Evolutionary conservation across 768 basidiomycete species (phyloP).

Genomic region (Tricholoma bakamatsutake): DNA sequence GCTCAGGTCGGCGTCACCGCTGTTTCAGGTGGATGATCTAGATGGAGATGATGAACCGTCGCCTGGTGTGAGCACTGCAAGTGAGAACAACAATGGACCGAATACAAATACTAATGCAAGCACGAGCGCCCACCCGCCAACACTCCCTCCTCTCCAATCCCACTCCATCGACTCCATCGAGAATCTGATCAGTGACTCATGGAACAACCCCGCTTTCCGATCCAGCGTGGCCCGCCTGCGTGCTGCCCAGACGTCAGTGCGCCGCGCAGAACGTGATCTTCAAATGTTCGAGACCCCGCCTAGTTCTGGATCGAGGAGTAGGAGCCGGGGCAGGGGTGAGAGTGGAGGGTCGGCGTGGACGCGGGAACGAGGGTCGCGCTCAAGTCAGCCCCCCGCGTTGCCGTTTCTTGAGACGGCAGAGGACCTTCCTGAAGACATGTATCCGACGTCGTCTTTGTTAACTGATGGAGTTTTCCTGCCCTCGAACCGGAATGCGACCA

Average conservation of each 20-base stretch:
- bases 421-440: not conserved
- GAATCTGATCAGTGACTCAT: not conserved
- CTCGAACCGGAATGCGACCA: not conserved
- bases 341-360: not conserved
- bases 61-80: not conserved
- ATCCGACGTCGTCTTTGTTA: not conserved
- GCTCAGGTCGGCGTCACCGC: slow-evolving; percentile 11
- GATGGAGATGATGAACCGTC: not conserved
- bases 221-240: not conserved
- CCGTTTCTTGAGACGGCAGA: not conserved
- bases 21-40: slow-evolving; percentile 5
- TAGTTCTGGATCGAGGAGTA: not conserved
- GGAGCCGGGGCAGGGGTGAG: not conserved
- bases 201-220: not conserved
- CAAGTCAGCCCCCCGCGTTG: not conserved
- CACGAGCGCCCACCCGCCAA: slow-evolving; percentile 5
- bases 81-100: not conserved
- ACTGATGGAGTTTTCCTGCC: not conserved
- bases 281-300: not conserved
- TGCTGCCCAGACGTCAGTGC: not conserved
- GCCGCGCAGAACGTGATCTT: not conserved
- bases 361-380: not conserved
- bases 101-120: not conserved
- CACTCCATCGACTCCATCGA: not conserved
- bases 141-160: not conserved